Conservation (phyloP, 2,329 filamentous ascomycete species). For the Didymellaceae sp. region DNA sequence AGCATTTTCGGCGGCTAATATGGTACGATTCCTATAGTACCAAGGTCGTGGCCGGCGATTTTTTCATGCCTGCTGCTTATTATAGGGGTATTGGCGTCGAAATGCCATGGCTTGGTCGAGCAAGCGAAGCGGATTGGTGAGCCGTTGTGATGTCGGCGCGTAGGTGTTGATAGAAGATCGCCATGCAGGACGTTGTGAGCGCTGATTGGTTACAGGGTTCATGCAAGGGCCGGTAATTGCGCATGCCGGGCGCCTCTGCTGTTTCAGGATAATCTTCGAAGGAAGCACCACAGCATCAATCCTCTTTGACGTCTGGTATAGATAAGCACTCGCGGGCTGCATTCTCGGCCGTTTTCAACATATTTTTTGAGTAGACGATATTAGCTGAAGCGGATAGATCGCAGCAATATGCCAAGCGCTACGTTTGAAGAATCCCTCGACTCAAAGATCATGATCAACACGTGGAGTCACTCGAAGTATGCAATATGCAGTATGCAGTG, state of each 20-base stretch:
- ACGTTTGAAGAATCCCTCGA: no score
- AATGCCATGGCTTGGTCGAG: slow-evolving; percentile 32
- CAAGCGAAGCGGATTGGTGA: slow-evolving; percentile 40
- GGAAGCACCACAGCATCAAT: slow-evolving; percentile 16
- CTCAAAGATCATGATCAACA: no score
- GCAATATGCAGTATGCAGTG: no score
- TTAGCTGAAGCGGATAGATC: neutral
- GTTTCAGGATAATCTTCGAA: slow-evolving; percentile 30
- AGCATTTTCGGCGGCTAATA: slow-evolving; percentile 39
- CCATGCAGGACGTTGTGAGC: slow-evolving; percentile 30
- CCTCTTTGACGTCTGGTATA: slow-evolving; percentile 22
- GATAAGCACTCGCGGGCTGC: slow-evolving; percentile 1
- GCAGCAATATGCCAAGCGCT: no score
- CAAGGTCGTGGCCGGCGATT: slow-evolving; percentile 2
- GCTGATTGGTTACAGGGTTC: slow-evolving; percentile 33
- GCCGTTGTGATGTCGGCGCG: slow-evolving; percentile 35
- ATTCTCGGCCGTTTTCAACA: neutral
- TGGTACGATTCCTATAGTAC: slow-evolving; percentile 30
- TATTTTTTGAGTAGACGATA: no score
- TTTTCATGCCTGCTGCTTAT: slow-evolving; percentile 32
- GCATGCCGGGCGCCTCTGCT: slow-evolving; percentile 32
- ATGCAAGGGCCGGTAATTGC: slow-evolving; percentile 36
- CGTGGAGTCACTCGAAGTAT: no score
- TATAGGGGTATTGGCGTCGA: slow-evolving; percentile 39
- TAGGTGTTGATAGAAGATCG: slow-evolving; percentile 42